Evolutionary conservation across 2,329 filamentous ascomycete species (phyloP), one percentile per base, ranked within the genome.

Genomic region (Epichloe hybrida): DNA sequence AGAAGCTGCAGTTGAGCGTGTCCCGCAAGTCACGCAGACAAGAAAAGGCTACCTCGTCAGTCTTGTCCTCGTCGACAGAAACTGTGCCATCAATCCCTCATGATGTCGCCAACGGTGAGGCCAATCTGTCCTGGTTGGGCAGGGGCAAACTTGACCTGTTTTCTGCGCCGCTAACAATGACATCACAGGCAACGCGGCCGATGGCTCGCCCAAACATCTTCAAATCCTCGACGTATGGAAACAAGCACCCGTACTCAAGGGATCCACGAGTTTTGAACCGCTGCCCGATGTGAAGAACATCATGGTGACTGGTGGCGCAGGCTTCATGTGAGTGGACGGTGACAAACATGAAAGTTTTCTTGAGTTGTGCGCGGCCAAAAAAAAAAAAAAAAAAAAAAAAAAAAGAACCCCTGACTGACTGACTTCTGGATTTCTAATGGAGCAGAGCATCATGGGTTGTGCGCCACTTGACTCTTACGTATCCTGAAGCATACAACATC

Each of bases 271-370:
- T 56, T 90, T 85, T 58, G 78, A 83, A 60, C 80, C 84, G 42
- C 71, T 83, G 5, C 70, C 75, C 23, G 80, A 84, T 65, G 80
- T 86, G 50, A 84, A 79, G 66, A 90, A 88, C 62, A 89, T 91
- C 59, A 83, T 91, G 76, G 77, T 93, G 55, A 91, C 87, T 20
- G 87, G 87, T 47, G 87, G 86, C 50, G 86, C 86, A 55, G 87
- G 87, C 58, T 93, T 93, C 72, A 90, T 91, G 85, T 88, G 72
- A 66, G 83, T 67, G 17, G 11, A 39, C 20, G 8, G 11, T 17
- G 21, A 45, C 34, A 42, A 20, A 39, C 36, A 38, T 31, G 23
- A 34, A 44, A 36, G 42, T 15, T 35, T 12, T 8, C 9, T 21
- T 20, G n/a, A 20, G 35, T 20, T 27, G 21, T 47, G 15, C 4